Conservation (phyloP, 176 grass and related monocot genomes). For the Musa beccarii region DNA sequence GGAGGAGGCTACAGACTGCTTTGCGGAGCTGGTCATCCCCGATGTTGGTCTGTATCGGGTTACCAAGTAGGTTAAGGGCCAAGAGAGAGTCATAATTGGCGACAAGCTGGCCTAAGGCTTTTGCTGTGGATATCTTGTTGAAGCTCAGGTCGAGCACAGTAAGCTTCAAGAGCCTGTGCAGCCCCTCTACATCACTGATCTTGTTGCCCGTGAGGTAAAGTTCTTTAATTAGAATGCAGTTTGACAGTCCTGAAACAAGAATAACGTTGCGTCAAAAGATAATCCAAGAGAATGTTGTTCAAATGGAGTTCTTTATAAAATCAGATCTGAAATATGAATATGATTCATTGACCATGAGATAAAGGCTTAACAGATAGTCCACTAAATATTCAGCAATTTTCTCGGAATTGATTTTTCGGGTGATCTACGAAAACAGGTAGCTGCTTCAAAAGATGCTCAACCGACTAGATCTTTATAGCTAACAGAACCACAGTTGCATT, state of each 20-base stretch:
- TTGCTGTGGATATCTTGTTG: conserved; percentile 80
- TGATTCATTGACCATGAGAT: too few relatives aligned
- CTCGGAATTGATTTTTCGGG: neutral
- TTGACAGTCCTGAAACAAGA: conserved; percentile 60
- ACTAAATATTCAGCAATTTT: neutral
- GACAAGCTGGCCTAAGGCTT: conserved; percentile 72
- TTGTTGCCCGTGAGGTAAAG: conserved; percentile 81
- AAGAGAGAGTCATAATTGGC: conserved; percentile 81
- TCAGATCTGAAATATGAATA: too few relatives aligned
- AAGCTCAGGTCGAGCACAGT: conserved; percentile 68
- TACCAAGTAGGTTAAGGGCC: conserved; percentile 64
- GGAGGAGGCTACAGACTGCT: conserved; percentile 51
- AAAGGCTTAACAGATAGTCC: too few relatives aligned
- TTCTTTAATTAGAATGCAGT: conserved; percentile 78
- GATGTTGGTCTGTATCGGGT: conserved; percentile 64
- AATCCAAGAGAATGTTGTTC: too few relatives aligned
- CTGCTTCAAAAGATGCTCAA: neutral
- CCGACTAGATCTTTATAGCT: neutral
- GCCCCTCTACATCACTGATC: conserved; percentile 89
- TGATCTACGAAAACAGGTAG: neutral
- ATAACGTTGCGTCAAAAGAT: neutral
- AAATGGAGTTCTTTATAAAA: too few relatives aligned
- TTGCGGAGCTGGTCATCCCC: conserved; percentile 72
- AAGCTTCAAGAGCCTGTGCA: conserved; percentile 81
- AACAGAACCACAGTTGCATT: neutral